These are phyloP conservation scores for Hevea brasiliensis DNA, from an alignment of 345 rosid species.

Conservation along the genomic window DNA sequence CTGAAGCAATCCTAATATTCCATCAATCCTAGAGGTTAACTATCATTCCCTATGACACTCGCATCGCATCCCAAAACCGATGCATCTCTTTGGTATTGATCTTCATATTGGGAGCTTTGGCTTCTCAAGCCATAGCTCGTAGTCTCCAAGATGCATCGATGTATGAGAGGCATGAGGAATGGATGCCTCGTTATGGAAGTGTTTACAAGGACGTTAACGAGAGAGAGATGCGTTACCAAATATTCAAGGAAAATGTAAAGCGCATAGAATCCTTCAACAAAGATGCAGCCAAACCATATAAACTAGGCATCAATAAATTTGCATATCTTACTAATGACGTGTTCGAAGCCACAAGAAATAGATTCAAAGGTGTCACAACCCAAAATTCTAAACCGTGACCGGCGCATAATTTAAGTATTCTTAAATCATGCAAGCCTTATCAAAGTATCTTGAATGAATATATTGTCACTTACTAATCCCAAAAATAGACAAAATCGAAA, in stretches of 20 bases:
- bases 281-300: not conserved
- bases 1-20: not conserved
- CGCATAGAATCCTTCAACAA: slow-evolving; percentile 9
- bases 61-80: not conserved
- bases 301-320: slow-evolving; percentile 10
- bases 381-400: no score
- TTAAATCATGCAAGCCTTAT: no score
- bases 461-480: no score
- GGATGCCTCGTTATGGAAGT: slow-evolving; percentile 10
- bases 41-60: not conserved
- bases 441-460: no score
- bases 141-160: slow-evolving; percentile 3
- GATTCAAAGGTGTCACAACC: slow-evolving; percentile 22
- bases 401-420: no score
- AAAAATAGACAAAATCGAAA: no score
- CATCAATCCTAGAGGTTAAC: not conserved
- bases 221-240: slow-evolving; percentile 6
- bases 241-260: slow-evolving; percentile 14
- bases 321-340: slow-evolving; percentile 25
- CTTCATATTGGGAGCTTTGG: slow-evolving; percentile 16
- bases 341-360: slow-evolving; percentile 16
- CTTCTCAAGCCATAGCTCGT: slow-evolving; percentile 14
- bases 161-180: slow-evolving; percentile 1
- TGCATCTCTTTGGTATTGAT: not conserved
- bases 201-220: slow-evolving; percentile 15